Conservation (phyloP, 2,329 filamentous ascomycete genomes). For the Delphinella strobiligena region DNA sequence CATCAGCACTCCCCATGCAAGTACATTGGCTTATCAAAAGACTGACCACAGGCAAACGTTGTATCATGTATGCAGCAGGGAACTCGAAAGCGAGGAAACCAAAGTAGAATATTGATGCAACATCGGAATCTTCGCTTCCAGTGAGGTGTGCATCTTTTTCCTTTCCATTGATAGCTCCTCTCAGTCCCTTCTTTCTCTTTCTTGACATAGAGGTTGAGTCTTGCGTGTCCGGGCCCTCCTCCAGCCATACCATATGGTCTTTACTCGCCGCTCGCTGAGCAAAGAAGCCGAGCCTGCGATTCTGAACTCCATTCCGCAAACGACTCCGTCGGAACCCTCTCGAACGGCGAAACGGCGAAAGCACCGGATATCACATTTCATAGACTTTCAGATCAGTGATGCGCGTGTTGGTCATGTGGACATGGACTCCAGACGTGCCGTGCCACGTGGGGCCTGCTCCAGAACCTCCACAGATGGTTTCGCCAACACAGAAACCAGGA, state of each 20-base stretch:
- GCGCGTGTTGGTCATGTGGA: conserved; percentile 26
- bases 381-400: conserved; percentile 25
- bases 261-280: too few relatives aligned
- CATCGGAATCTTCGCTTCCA: background rate
- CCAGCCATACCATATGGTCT: conserved; percentile 22
- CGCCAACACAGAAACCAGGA: conserved; percentile 22
- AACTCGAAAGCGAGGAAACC: background rate
- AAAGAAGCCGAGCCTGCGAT: too few relatives aligned
- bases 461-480: conserved; percentile 25
- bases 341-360: conserved; percentile 21
- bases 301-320: conserved; percentile 20
- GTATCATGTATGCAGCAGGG: background rate
- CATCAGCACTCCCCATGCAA: background rate
- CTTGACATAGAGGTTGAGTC: conserved; percentile 18
- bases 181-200: conserved; percentile 15
- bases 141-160: conserved; percentile 13
- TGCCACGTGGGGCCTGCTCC: conserved; percentile 23
- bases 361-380: conserved; percentile 23
- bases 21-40: background rate
- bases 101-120: background rate
- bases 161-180: conserved; percentile 11
- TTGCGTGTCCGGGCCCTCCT: conserved; percentile 20
- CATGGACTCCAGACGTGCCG: conserved; percentile 22
- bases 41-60: background rate
- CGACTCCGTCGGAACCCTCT: conserved; percentile 20